Base-by-base conservation (phyloP, 1,139 yeast species). In the Suhomyces ambrosiae region DNA sequence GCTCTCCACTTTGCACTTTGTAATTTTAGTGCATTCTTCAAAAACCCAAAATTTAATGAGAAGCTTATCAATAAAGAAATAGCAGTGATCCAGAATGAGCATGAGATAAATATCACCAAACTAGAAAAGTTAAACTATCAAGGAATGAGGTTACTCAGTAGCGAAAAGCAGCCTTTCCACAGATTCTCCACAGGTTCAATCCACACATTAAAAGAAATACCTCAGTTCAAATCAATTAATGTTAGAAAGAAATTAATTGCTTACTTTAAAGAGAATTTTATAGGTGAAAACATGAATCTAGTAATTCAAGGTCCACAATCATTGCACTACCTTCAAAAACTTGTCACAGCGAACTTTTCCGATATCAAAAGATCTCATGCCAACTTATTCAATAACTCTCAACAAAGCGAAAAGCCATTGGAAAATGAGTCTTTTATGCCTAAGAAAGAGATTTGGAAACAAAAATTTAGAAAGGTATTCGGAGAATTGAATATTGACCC, bases 271-370 rank as follows among this genome's bases (percentile, higher is more conserved):
- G 16, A 40, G 0, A 47, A 66, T 37, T 77, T 62, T 40, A 33
- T 37, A 4, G 54, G 75, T 0, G 52, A 54, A 5, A 79, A 70
- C 32, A 75, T 80, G 75, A 61, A 77, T 0, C 38, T 83, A 22
- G 86, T 82, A 1, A 48, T 84, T 2, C 68, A 74, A 47, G 83
- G 89, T 0, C 80, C 87, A 0, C 83, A 81, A 41, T 79, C 89
- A 0, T 48, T 82, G 28, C 79, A 80, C 44, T 58, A 63, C 24
- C 54, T 84, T 27, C 77, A 74, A 35, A 82, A 77, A 48, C 42
- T 79, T 13, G 80, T 79, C 0, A 32, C 66, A 2, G 30, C 59
- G 0, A 56, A 65, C 40, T 81, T 82, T 50, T 54, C 60, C 24
- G 21, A 18, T 18, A 18, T 6, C 7, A 18, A 18, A 18, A 6